These are phyloP conservation scores for Botryotinia narcissicola DNA, from an alignment of 2,329 filamentous ascomycete species.

Conservation along the genomic window DNA sequence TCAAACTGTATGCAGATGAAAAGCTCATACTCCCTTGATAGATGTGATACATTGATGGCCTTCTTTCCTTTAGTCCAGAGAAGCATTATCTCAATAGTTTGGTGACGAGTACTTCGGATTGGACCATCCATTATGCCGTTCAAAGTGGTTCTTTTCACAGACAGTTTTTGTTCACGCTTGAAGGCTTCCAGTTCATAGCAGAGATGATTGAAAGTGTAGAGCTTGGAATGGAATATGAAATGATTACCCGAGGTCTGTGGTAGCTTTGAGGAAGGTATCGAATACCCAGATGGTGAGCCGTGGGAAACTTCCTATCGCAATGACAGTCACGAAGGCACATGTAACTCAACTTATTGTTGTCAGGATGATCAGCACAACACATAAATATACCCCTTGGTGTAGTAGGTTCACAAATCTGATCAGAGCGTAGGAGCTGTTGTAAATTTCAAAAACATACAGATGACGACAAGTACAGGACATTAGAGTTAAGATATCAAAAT, in stretches of 20 bases:
- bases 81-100: not conserved
- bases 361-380: not conserved
- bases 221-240: not conserved
- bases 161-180: too few relatives aligned
- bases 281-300: too few relatives aligned
- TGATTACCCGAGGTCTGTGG: not conserved
- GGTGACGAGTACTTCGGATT: not conserved
- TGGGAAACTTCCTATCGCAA: not conserved
- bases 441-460: not conserved
- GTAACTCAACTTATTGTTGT: too few relatives aligned
- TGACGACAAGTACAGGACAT: not conserved
- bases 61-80: not conserved
- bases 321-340: not conserved
- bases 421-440: not conserved
- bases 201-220: not conserved
- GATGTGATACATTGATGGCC: not conserved
- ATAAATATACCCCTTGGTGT: not conserved
- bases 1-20: not conserved
- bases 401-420: too few relatives aligned
- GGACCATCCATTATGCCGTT: not conserved
- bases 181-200: not conserved
- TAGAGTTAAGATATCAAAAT: not conserved
- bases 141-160: not conserved
- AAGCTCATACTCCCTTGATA: too few relatives aligned
- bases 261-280: not conserved